Percentiles rank a stretch among this genome's conserved stretches.
These are phyloP conservation scores for Gnetum montanum DNA, from an alignment of 75 land plant genomes.

Conservation along the genomic window DNA sequence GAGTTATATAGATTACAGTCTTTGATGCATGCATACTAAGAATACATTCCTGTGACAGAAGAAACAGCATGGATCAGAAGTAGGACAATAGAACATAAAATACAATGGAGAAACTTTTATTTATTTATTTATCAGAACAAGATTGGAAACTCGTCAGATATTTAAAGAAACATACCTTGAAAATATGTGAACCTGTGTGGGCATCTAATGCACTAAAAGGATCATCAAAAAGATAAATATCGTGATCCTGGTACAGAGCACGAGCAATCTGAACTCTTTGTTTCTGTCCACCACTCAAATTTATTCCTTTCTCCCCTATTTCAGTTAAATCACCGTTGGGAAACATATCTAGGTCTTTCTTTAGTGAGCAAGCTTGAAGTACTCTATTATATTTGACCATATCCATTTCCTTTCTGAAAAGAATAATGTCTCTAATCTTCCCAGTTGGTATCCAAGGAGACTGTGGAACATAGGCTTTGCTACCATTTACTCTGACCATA, in stretches of 20 bases:
- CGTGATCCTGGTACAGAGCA: constrained; percentile 44
- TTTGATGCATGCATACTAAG: constrained; percentile 41
- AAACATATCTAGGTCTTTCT: constrained; percentile 61
- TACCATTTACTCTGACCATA: constrained; percentile 31
- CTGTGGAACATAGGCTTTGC: constrained; percentile 40
- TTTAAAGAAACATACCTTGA: constrained; percentile 25
- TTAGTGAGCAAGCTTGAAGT: constrained; percentile 55
- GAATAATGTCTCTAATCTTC: constrained; percentile 35
- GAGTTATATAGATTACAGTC: constrained; percentile 74
- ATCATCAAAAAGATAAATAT: constrained; percentile 49
- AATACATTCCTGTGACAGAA: constrained; percentile 56
- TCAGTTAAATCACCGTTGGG: constrained; percentile 68
- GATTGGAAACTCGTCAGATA: too few relatives aligned
- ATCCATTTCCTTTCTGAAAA: constrained; percentile 61
- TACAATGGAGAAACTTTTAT: neutral
- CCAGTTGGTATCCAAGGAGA: constrained; percentile 52
- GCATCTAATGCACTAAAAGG: constrained; percentile 57
- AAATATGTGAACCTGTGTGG: constrained; percentile 32
- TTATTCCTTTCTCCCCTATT: constrained; percentile 79
- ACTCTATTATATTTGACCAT: constrained; percentile 41
- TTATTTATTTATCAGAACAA: neutral
- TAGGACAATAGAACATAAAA: too few relatives aligned
- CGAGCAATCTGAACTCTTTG: constrained; percentile 78
- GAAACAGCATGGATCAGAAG: too few relatives aligned
- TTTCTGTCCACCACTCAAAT: constrained; percentile 81